Evolutionary conservation across 148 eudicot species (phyloP).

Genomic region (Vaccinium myrtillus): DNA sequence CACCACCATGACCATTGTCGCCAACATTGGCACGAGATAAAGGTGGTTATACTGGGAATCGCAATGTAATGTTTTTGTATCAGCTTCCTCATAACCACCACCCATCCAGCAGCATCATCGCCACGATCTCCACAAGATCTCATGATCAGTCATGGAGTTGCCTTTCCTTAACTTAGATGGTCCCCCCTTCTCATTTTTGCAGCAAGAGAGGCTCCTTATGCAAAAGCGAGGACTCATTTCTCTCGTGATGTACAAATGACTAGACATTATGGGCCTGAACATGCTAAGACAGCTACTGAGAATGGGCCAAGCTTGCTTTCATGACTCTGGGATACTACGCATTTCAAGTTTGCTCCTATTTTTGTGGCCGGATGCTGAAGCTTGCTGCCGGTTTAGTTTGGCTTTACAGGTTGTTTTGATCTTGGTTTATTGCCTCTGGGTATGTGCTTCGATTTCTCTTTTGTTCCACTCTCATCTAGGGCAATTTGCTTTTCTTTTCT

Average conservation of each 20-base stretch:
- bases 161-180: neutral
- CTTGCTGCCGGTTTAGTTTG: neutral
- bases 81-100: neutral
- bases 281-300: slow-evolving; percentile 77
- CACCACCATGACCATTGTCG: neutral
- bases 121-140: neutral
- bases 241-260: slow-evolving; percentile 84
- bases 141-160: neutral
- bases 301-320: slow-evolving; percentile 85
- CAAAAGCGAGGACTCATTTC: slow-evolving; percentile 79
- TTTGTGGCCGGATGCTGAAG: slow-evolving; percentile 19
- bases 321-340: neutral
- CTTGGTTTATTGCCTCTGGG: neutral
- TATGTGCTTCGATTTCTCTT: neutral
- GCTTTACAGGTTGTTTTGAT: slow-evolving; percentile 3
- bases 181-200: slow-evolving; percentile 18
- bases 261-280: slow-evolving; percentile 46
- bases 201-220: slow-evolving; percentile 98
- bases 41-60: neutral
- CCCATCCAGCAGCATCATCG: neutral
- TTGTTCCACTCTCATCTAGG: neutral
- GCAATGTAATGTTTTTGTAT: neutral
- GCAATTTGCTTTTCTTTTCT: neutral
- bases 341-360: slow-evolving; percentile 13
- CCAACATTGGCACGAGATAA: neutral